Evolutionary conservation across 768 basidiomycete species (phyloP).

Genomic region (Lactarius pseudohatsudake): DNA sequence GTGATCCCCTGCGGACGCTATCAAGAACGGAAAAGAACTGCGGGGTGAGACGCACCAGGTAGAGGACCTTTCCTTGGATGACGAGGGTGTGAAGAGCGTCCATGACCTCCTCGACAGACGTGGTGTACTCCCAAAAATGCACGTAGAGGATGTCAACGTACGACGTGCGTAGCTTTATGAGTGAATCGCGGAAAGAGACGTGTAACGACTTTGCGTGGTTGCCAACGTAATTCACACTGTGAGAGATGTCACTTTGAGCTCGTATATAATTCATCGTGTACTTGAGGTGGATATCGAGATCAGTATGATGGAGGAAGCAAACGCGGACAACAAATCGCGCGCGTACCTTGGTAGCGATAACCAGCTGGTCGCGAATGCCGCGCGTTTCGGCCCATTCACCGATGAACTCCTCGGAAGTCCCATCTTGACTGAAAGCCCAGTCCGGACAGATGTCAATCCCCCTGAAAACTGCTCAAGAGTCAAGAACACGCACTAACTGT

Average conservation of each 20-base stretch:
- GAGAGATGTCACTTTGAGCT: conserved; percentile 26
- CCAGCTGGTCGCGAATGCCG: conserved; percentile 40
- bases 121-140: conserved; percentile 51
- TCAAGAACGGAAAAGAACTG: neutral
- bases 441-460: neutral
- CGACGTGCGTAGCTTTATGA: conserved; percentile 53
- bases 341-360: conserved; percentile 34
- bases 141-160: conserved; percentile 59
- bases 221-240: conserved; percentile 44
- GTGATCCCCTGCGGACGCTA: conserved; percentile 8
- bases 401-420: conserved; percentile 38
- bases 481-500: conserved; percentile 35
- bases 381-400: conserved; percentile 44
- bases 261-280: conserved; percentile 34
- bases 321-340: neutral
- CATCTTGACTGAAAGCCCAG: conserved; percentile 29
- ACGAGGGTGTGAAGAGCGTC: conserved; percentile 42
- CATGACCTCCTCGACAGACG: conserved; percentile 45
- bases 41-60: conserved; percentile 34
- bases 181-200: conserved; percentile 38
- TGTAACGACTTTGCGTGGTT: conserved; percentile 41
- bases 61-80: conserved; percentile 42
- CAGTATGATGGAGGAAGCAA: neutral
- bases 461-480: neutral
- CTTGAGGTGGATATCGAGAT: conserved; percentile 17